Percentiles rank a stretch among this genome's conserved stretches.
These are phyloP conservation scores for Lyophyllum decastes DNA, from an alignment of 768 basidiomycete species.

Conservation along the genomic window DNA sequence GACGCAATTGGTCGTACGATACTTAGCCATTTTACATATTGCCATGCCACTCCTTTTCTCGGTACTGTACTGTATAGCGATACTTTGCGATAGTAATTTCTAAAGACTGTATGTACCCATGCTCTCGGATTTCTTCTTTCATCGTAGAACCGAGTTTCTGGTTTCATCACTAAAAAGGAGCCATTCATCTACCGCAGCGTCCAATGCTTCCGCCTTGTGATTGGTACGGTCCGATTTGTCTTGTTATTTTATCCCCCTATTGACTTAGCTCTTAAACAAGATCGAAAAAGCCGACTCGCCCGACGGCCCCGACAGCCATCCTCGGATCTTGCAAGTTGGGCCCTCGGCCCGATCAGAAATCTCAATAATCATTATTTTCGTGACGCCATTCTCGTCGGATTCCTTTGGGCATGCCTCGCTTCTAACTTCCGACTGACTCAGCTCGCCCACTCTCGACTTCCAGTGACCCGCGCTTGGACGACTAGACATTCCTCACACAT, in stretches of 20 bases:
- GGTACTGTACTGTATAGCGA: not conserved
- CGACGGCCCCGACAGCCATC: too few relatives aligned
- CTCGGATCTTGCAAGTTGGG: not conserved
- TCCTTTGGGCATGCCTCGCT: not conserved
- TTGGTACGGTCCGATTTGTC: too few relatives aligned
- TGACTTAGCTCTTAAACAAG: too few relatives aligned
- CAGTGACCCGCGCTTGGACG: too few relatives aligned
- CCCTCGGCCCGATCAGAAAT: not conserved
- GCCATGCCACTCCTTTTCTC: not conserved
- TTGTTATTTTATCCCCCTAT: too few relatives aligned
- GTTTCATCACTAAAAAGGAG: too few relatives aligned
- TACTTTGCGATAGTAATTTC: not conserved
- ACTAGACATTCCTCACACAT: not conserved
- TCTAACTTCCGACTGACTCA: not conserved
- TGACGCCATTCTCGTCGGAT: not conserved
- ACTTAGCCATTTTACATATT: not conserved
- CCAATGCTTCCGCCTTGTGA: too few relatives aligned
- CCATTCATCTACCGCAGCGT: too few relatives aligned
- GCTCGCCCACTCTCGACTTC: not conserved
- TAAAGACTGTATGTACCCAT: too few relatives aligned
- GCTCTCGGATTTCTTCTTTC: too few relatives aligned
- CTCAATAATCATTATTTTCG: not conserved
- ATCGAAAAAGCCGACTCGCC: too few relatives aligned
- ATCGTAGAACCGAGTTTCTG: too few relatives aligned
- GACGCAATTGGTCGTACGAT: not conserved